Evolutionary conservation across 2,329 filamentous ascomycete species (phyloP), one percentile per base, ranked within the genome.

Genomic region (Colletotrichum sp.): DNA sequence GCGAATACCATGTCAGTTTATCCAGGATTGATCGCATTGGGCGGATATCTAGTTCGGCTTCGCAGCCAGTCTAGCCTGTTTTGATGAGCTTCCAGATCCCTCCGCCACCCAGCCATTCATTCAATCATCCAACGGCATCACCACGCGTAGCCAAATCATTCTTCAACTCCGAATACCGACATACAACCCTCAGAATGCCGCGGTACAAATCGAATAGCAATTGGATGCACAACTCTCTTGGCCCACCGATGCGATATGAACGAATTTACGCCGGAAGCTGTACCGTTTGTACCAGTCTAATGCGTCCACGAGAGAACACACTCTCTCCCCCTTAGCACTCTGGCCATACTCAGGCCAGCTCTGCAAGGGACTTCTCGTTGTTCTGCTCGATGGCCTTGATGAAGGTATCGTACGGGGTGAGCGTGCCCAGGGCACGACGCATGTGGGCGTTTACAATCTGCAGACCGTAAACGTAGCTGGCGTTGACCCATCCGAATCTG

Each of bases 401-500:
- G 84, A 96, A 98, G 2, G 93, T 94, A 61, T 97, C 94, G 83
- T 94, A 99, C 4, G 94, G 93, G 6, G 96, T 98, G 79, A 98
- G 89, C 8, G 96, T 94, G 72, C 96, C 96, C 52, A 99, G 89
- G 1, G 96, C 95, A 80, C 96, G 94, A 83, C 93, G 93, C 92
- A 97, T 96, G 85, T 98, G 95, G 36, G 95, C 94, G 80, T 94
- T 96, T 76, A 98, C 90, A 79, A 98, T 94, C 79, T 96, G 93
- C 76, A 99, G 89, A 55, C 96, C 97, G 82, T 98, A 98, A 73
- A 99, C 94, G 83, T 98, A 99, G 83, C 96, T 98, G 81, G 97
- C 96, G 83, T 99, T 99, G 81, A 99, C 97, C 97, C 97, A 99
- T 68, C 96, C 97, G 82, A 99, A 99, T 74, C 96, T 98, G 82